Evolutionary conservation across 768 basidiomycete species (phyloP).

Genomic region (Podaxis sp.): DNA sequence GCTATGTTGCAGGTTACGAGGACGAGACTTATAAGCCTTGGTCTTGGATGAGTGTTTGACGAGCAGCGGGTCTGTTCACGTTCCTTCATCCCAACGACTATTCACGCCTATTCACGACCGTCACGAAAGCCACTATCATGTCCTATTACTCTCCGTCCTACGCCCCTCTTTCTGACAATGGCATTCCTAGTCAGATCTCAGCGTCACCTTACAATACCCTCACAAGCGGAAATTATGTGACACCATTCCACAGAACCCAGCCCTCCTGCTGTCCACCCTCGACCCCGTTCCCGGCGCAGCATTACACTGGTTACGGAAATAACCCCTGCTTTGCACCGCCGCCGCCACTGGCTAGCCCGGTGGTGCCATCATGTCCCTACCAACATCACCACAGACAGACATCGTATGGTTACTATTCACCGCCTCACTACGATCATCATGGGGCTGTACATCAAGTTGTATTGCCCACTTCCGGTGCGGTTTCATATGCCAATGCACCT

Average conservation of each 20-base stretch:
- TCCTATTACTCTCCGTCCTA: neutral
- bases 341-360: neutral
- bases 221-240: constrained; percentile 1
- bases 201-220: neutral
- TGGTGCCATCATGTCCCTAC: neutral
- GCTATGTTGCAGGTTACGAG: neutral
- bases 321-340: neutral
- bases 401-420: neutral
- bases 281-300: neutral
- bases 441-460: neutral
- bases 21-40: neutral
- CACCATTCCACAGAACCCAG: neutral
- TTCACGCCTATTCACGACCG: neutral
- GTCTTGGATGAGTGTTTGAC: neutral
- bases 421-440: neutral
- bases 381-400: neutral
- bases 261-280: neutral
- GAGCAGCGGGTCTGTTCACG: constrained; percentile 10
- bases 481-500: neutral
- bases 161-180: neutral
- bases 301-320: neutral
- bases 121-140: neutral
- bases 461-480: neutral
- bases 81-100: neutral
- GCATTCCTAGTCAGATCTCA: neutral